Conservation (phyloP, 257 asterid species). For the Nicotiana otophora region DNA sequence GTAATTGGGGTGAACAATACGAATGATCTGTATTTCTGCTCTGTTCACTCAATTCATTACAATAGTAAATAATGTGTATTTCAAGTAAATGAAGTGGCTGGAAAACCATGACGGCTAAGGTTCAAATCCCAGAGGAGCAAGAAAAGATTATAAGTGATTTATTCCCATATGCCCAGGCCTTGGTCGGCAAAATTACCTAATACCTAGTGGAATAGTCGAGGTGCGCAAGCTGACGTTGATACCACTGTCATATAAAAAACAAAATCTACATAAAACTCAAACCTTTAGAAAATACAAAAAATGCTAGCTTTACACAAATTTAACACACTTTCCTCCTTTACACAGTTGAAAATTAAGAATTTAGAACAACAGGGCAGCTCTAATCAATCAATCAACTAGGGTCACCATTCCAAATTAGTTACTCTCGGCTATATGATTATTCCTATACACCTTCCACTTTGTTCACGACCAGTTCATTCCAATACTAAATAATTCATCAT, state of each 20-base stretch:
- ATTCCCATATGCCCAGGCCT: too few species aligned
- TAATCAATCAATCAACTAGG: background rate
- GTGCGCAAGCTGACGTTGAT: too few species aligned
- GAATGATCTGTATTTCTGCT: background rate
- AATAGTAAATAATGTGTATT: background rate
- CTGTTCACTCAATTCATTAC: background rate
- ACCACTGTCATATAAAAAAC: too few species aligned
- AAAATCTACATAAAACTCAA: background rate
- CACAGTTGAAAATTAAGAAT: background rate
- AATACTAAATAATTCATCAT: background rate
- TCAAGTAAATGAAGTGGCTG: background rate
- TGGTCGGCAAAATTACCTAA: too few species aligned
- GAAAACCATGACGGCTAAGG: too few species aligned
- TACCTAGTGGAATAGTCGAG: too few species aligned
- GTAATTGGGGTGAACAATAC: background rate
- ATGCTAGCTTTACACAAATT: background rate
- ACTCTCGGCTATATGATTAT: too few species aligned
- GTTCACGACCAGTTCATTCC: background rate
- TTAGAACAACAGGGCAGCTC: background rate
- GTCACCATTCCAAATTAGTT: too few species aligned
- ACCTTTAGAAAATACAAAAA: background rate
- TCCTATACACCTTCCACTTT: background rate
- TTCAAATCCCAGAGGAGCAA: too few species aligned
- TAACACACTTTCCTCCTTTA: background rate
- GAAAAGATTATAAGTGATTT: too few species aligned